Evolutionary conservation across 2,329 filamentous ascomycete genomes (phyloP), one percentile per base, ranked within the genome.

Genomic region (Apiospora malaysiana): DNA sequence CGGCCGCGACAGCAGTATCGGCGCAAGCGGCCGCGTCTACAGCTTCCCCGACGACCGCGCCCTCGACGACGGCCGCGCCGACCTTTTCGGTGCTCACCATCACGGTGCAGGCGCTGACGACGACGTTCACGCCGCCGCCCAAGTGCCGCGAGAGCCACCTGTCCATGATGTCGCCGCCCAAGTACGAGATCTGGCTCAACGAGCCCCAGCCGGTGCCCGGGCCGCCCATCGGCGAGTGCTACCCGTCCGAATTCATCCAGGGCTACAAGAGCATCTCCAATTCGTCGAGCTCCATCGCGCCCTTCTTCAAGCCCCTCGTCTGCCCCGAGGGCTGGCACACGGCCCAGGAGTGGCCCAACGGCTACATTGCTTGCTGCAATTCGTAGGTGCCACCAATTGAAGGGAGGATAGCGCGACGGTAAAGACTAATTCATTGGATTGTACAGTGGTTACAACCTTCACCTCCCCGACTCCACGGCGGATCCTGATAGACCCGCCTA

Each of bases 251-350:
- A 68, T 77, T 74, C 51, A 49, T 75, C 51, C 25, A 73, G 42
- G 73, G 71, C 32, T 77, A 76, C 68, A 72, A 71, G 3, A 75
- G 73, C 47, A 68, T 69, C 9, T 10, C 63, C 25, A 70, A 73
- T 66, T 40, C 72, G 23, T 70, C 71, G 7, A 73, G 71, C 45
- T 77, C 75, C 14, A 51, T 69, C 14, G 75, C 75, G 40, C 74
- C 75, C 4, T 32, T 76, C 65, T 74, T 77, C 72, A 77, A 74
- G 51, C 75, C 75, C 4, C 71, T 77, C 6, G 69, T 76, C 56
- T 74, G 71, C 56, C 75, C 75, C 8, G 70, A 70, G 25, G 72
- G 71, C 23, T 75, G 74, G 75, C 47, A 72, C 23, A 66, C 65
- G 10, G 72, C 32, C 37, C 4, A 5, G 43, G 66, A 1, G 14